Conservation (phyloP, 805 yeast genomes). For the Saccharomycopsis fodiens region DNA sequence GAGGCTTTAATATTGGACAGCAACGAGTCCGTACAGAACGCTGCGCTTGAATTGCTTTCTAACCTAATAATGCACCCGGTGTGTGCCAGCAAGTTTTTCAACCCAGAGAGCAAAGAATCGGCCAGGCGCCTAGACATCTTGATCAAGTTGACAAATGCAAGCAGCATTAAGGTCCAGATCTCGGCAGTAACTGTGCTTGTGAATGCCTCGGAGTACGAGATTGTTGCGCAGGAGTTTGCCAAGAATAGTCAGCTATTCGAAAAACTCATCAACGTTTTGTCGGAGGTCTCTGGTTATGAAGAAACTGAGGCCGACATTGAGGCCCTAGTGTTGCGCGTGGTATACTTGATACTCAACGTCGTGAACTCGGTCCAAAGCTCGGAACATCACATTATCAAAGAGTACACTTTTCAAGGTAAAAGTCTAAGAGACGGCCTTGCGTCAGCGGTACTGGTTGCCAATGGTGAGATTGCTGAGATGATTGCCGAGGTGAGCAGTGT, state of each 20-base stretch:
- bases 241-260: slow-evolving; percentile 15
- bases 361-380: neutral
- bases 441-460: neutral
- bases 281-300: slow-evolving; percentile 8
- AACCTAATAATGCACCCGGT: slow-evolving; percentile 34
- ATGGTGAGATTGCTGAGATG: neutral
- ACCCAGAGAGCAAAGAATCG: slow-evolving; percentile 23
- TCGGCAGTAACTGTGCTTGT: slow-evolving; percentile 24
- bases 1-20: slow-evolving; percentile 29
- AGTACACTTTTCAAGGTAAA: neutral
- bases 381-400: neutral
- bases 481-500: neutral
- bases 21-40: slow-evolving; percentile 36
- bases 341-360: slow-evolving; percentile 16
- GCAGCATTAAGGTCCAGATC: slow-evolving; percentile 22
- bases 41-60: slow-evolving; percentile 41
- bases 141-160: slow-evolving; percentile 23
- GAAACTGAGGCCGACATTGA: slow-evolving; percentile 10
- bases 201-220: slow-evolving; percentile 25
- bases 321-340: slow-evolving; percentile 13
- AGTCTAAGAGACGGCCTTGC: neutral
- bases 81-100: slow-evolving; percentile 24
- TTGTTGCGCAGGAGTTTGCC: slow-evolving; percentile 19
- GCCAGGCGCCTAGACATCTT: slow-evolving; percentile 21
- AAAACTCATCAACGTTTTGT: slow-evolving; percentile 15